These are phyloP conservation scores for Penicillium coprophilum DNA, from an alignment of 495 filamentous ascomycete genomes.

Conservation along the genomic window DNA sequence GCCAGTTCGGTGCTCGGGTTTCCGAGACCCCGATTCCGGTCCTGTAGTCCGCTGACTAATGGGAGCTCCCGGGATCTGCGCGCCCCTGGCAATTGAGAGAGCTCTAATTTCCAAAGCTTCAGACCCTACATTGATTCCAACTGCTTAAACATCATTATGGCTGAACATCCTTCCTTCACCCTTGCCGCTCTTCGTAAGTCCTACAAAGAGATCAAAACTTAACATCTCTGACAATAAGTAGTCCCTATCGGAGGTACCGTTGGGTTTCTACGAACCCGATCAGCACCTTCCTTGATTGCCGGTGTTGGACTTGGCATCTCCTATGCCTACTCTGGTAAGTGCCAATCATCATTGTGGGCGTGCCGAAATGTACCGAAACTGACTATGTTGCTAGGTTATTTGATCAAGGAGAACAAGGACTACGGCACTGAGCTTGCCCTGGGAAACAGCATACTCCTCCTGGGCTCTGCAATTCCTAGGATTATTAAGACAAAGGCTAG, in stretches of 20 bases:
- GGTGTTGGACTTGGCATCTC: conserved; percentile 19
- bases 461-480: conserved; percentile 19
- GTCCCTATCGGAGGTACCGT: conserved; percentile 17
- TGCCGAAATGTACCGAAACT: not conserved
- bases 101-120: no score
- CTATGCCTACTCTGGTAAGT: conserved; percentile 19
- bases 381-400: conserved; percentile 15
- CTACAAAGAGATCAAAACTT: not conserved
- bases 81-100: no score
- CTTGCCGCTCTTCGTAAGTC: conserved; percentile 21
- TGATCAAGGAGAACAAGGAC: conserved; percentile 26
- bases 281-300: conserved; percentile 17
- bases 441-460: conserved; percentile 14
- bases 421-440: conserved; percentile 25
- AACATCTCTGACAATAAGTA: not conserved
- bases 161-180: conserved; percentile 24
- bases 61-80: no score
- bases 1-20: no score
- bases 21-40: not conserved
- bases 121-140: no score
- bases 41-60: no score
- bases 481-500: conserved; percentile 9
- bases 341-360: no score
- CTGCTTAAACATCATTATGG: conserved; percentile 24
- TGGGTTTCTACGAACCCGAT: conserved; percentile 18